phyloP scores from a whole-genome alignment of 257 asterid genomes.

The Gentiana dahurica region DNA sequence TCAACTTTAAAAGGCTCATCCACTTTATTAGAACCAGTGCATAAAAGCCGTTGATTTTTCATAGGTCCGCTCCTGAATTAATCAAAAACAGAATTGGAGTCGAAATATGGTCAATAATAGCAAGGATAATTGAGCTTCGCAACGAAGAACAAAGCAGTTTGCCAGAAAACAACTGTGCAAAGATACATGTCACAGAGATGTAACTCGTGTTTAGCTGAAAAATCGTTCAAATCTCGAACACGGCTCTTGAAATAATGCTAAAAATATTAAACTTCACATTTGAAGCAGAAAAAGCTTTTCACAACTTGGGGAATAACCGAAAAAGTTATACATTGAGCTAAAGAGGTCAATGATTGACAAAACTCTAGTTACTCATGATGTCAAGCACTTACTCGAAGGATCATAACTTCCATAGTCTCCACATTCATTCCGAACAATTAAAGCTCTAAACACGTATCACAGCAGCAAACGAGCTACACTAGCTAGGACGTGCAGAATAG shows the following conservation, averaged over 20 bases:
- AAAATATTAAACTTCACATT: neutral
- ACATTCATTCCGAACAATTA: too few relatives aligned
- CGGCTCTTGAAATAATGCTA: neutral
- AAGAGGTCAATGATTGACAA: too few relatives aligned
- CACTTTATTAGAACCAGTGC: slow-evolving; percentile 31
- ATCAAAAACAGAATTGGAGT: neutral
- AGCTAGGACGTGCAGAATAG: too few relatives aligned
- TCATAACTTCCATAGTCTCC: too few relatives aligned
- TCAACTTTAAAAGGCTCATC: slow-evolving; percentile 46
- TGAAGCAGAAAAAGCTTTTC: too few relatives aligned
- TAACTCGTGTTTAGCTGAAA: neutral
- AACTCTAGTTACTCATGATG: too few relatives aligned
- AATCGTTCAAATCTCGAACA: neutral
- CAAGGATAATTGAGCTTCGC: neutral
- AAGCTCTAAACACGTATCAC: too few relatives aligned
- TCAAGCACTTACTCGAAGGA: too few relatives aligned
- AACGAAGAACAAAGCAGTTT: neutral
- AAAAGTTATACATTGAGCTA: too few relatives aligned
- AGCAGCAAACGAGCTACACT: too few relatives aligned
- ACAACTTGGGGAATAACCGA: too few relatives aligned
- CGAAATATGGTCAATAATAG: neutral
- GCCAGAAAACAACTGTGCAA: neutral
- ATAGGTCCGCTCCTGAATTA: slow-evolving; percentile 26
- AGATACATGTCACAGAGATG: neutral
- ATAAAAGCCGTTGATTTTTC: slow-evolving; percentile 41